Conservation (phyloP, 192 early-diverging fungal genomes). For the Globomyces pollinis-pini region DNA sequence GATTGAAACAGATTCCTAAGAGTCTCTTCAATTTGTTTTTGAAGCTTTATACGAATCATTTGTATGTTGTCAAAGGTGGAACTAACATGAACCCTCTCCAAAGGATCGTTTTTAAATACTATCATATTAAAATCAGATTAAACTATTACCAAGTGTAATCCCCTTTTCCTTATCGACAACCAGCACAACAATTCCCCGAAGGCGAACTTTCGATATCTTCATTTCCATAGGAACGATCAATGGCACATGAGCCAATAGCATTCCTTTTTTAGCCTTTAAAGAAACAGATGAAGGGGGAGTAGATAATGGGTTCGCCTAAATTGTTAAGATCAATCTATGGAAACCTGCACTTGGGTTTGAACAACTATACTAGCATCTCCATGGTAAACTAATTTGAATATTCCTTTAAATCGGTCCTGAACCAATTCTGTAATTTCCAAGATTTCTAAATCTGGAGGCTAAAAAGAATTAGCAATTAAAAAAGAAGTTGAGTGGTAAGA, state of each 20-base stretch:
- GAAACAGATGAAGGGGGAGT: conserved; percentile 14
- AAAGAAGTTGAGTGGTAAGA: background rate
- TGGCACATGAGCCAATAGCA: conserved; percentile 84
- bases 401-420: conserved; percentile 89
- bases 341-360: conserved; percentile 92
- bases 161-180: conserved; percentile 92
- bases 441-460: conserved; percentile 85
- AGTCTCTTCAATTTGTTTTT: conserved; percentile 83
- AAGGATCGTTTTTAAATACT: conserved; percentile 94
- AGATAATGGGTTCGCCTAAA: conserved; percentile 69
- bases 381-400: conserved; percentile 89
- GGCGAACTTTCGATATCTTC: conserved; percentile 76
- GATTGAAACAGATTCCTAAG: conserved; percentile 87
- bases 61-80: conserved; percentile 96
- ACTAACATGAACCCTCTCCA: conserved; percentile 86
- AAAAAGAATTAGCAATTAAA: conserved; percentile 46
- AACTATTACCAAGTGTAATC: too few relatives aligned
- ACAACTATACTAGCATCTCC: conserved; percentile 90
- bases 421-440: conserved; percentile 94
- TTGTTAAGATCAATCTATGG: conserved; percentile 30
- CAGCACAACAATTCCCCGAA: conserved; percentile 87
- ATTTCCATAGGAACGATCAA: conserved; percentile 94
- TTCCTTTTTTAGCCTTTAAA: conserved; percentile 7
- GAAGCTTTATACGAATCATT: conserved; percentile 78
- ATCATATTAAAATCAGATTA: too few relatives aligned